These are phyloP conservation scores for Berkeleyomyces rouxiae DNA, from an alignment of 2,329 filamentous ascomycete genomes.

Conservation along the genomic window DNA sequence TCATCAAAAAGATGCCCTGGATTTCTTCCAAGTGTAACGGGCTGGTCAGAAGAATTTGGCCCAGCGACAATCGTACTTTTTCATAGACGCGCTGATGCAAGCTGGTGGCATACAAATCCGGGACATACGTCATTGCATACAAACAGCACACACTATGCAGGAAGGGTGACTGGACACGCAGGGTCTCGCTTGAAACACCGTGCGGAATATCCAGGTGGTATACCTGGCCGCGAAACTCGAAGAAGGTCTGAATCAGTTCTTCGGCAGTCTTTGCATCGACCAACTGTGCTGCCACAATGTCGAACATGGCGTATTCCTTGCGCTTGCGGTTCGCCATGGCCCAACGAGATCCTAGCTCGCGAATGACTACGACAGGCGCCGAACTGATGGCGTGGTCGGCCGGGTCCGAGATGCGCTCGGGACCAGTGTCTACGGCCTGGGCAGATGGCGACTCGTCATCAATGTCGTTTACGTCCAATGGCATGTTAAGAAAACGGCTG, in stretches of 20 bases:
- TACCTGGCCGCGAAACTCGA: constrained; percentile 11
- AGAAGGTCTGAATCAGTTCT: constrained; percentile 11
- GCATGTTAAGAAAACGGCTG: constrained; percentile 2
- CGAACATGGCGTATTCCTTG: constrained; percentile 13
- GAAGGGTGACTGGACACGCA: constrained; percentile 23
- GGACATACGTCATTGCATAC: constrained; percentile 23
- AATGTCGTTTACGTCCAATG: constrained; percentile 2
- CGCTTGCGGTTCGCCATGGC: constrained; percentile 12
- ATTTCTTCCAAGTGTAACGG: constrained; percentile 26
- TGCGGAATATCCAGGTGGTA: constrained; percentile 13
- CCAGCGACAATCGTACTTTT: constrained; percentile 23
- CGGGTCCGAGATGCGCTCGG: constrained; percentile 11
- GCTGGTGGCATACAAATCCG: constrained; percentile 12
- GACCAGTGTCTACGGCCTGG: constrained; percentile 2
- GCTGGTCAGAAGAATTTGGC: constrained; percentile 24
- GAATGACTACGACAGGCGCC: constrained; percentile 12
- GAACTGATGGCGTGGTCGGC: constrained; percentile 13
- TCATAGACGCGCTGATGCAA: constrained; percentile 24
- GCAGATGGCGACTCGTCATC: background rate
- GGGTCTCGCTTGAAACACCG: constrained; percentile 14
- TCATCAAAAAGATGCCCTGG: constrained; percentile 25
- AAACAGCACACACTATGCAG: constrained; percentile 26
- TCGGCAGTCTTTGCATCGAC: constrained; percentile 11
- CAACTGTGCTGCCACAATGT: constrained; percentile 3
- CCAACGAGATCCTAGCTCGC: constrained; percentile 12